phyloP scores from a whole-genome alignment of 805 yeast genomes.

The Debaryomyces castellii region DNA sequence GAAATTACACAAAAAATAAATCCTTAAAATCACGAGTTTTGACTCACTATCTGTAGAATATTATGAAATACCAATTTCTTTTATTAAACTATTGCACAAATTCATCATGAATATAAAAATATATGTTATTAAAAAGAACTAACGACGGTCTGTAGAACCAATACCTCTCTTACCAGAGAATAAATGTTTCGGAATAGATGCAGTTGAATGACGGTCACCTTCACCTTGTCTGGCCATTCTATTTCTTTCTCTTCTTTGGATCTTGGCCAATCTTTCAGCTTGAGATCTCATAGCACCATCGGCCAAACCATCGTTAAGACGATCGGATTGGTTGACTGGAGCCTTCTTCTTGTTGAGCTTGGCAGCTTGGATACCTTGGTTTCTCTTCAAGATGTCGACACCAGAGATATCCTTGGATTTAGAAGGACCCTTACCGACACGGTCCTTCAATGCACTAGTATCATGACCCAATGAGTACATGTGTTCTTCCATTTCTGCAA shows the following conservation, averaged over 20 bases:
- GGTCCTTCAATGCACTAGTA: slow-evolving; percentile 52
- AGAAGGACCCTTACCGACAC: slow-evolving; percentile 43
- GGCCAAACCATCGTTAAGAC: slow-evolving; percentile 82
- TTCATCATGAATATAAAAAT: slow-evolving; percentile 1
- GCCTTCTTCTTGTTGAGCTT: slow-evolving; percentile 45
- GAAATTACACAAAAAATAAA: slow-evolving; percentile 3
- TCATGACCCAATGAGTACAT: slow-evolving; percentile 91
- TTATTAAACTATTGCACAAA: slow-evolving; percentile 7
- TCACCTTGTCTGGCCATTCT: slow-evolving; percentile 93
- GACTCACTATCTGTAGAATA: not conserved
- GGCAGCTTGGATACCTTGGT: slow-evolving; percentile 42
- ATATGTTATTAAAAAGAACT: slow-evolving; percentile 11
- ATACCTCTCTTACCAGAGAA: slow-evolving; percentile 95
- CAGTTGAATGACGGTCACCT: slow-evolving; percentile 87
- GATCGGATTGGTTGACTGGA: slow-evolving; percentile 66
- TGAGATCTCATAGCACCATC: slow-evolving; percentile 79
- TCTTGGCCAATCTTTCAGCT: slow-evolving; percentile 83
- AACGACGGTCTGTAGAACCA: slow-evolving; percentile 91
- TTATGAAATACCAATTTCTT: slow-evolving; percentile 1
- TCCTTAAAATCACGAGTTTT: slow-evolving; percentile 1
- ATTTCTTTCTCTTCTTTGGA: slow-evolving; percentile 92
- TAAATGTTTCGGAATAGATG: slow-evolving; percentile 88
- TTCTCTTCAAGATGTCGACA: slow-evolving; percentile 73
- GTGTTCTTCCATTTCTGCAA: slow-evolving; percentile 80
- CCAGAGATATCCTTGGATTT: slow-evolving; percentile 55